A percentile compares a stretch with the other conserved stretches of the same genome.
phyloP scores from a whole-genome alignment of 352 stramenopile species.

The Phytopythium delawarense region DNA sequence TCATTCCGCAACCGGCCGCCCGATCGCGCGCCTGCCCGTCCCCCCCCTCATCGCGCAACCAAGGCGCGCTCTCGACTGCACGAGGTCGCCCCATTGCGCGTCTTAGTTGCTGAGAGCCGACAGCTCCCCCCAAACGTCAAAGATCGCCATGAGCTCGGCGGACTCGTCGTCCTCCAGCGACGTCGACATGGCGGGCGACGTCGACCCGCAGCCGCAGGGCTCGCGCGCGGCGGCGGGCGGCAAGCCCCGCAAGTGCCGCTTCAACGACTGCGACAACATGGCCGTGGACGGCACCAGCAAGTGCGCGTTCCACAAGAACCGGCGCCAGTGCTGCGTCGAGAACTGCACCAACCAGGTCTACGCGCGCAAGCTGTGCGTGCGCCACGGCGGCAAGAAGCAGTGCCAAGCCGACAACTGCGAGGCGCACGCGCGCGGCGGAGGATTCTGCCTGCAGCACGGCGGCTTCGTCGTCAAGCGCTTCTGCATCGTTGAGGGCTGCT shows the following conservation, averaged over 20 bases:
- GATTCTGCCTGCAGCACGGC: slow-evolving; percentile 75
- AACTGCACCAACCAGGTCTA: slow-evolving; percentile 86
- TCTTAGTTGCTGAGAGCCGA: not conserved
- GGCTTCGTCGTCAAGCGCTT: slow-evolving; percentile 83
- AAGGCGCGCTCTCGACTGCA: not conserved
- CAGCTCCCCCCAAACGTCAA: not conserved
- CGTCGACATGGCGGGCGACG: slow-evolving; percentile 13
- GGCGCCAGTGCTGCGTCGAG: slow-evolving; percentile 68
- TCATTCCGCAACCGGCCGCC: slow-evolving; percentile 7
- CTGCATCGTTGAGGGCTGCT: slow-evolving; percentile 76
- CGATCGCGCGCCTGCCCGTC: not conserved
- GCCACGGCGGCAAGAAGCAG: slow-evolving; percentile 77
- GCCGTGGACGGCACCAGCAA: slow-evolving; percentile 69
- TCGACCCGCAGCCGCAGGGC: not conserved
- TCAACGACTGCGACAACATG: slow-evolving; percentile 79
- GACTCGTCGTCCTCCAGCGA: slow-evolving; percentile 11
- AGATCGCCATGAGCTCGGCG: slow-evolving; percentile 23
- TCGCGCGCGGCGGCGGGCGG: slow-evolving; percentile 13
- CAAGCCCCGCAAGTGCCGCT: slow-evolving; percentile 64
- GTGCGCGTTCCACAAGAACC: slow-evolving; percentile 83
- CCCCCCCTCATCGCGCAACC: not conserved
- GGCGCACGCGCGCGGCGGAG: slow-evolving; percentile 62
- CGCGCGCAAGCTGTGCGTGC: slow-evolving; percentile 76
- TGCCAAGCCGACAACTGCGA: slow-evolving; percentile 74
- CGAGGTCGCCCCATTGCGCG: slow-evolving; percentile 27